A percentile compares a stretch with the other conserved stretches of the same genome.
Evolutionary conservation across 1,284 basidiomycete genomes (phyloP).

Genomic region (Ganoderma resinaceum): DNA sequence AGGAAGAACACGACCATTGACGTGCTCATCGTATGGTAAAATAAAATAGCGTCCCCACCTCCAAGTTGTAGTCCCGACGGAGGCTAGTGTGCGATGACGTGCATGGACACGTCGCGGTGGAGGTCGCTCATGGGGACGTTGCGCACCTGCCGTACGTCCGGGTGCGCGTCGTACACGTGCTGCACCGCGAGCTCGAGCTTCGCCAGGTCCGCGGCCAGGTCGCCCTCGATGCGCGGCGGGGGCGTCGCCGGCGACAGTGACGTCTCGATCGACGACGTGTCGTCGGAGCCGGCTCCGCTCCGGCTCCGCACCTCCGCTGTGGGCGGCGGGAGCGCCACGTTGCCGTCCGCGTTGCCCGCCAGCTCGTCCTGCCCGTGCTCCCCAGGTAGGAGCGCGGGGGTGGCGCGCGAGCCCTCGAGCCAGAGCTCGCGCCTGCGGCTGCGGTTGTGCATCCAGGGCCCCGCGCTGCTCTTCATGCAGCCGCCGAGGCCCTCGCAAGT

Average conservation of each 20-base stretch:
- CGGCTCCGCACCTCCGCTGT: background rate
- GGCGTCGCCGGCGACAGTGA: constrained; percentile 18
- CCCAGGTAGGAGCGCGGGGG: constrained; percentile 30
- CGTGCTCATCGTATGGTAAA: background rate
- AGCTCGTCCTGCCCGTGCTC: constrained; percentile 16
- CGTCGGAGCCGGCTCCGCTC: background rate
- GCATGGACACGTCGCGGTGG: constrained; percentile 15
- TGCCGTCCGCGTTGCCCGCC: background rate
- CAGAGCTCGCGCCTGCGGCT: constrained; percentile 55
- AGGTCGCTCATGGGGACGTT: constrained; percentile 25
- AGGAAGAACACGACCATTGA: background rate
- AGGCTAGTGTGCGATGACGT: constrained; percentile 1
- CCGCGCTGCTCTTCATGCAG: constrained; percentile 65
- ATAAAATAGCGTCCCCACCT: background rate
- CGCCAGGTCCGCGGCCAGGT: background rate
- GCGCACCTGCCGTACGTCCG: constrained; percentile 27
- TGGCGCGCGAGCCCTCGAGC: constrained; percentile 38
- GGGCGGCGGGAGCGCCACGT: background rate
- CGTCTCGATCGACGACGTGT: constrained; percentile 22
- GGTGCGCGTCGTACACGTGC: constrained; percentile 28
- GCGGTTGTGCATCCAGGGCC: constrained; percentile 74
- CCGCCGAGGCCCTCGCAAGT: constrained; percentile 61
- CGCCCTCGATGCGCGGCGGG: background rate
- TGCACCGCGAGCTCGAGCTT: constrained; percentile 21
- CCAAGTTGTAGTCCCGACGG: background rate